Base-by-base conservation (phyloP, 495 filamentous ascomycete genomes). In the Oleoguttula mirabilis region DNA sequence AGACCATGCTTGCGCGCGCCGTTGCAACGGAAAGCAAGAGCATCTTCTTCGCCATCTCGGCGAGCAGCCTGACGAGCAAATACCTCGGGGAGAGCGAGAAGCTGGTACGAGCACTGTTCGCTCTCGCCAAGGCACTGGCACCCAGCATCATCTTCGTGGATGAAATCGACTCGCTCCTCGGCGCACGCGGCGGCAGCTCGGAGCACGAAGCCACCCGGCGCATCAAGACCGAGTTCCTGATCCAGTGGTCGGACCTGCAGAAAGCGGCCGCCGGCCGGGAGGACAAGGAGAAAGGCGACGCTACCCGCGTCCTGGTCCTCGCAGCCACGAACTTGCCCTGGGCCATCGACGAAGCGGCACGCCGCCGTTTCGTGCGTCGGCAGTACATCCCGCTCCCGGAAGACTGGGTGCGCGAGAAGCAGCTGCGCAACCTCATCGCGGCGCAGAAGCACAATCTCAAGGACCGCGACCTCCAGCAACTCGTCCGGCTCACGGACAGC, bases 91-190 rank as follows among this genome's bases (percentile, higher is more conserved):
- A 99, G 60, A 88, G 82, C 17, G 90, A 96, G 61, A 96, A 96
- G 64, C 79, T 96, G 15, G 90, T 99, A 3, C 77, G 87, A 14
- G 90, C 92, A 1, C 71, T 96, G 14, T 99, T 99, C 55, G 76
- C 76, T 0, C 68, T 96, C 6, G 88, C 90, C 19, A 94, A 94
- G 55, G 72, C 77, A 14, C 74, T 96, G 21, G 88, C 90, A 0
- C 90, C 90, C 0, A 86, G 81, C 43, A 96, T 99, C 60, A 99
- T 99, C 51, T 99, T 99, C 50, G 88, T 99, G 4, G 90, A 99
- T 54, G 90, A 99, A 58, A 99, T 99, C 53, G 90, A 99, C 59
- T 95, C 90, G 1, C 64, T 99, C 4, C 70, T 99, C 1, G 92
- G 85, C 0, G 73, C 87, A 2, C 75, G 90, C 17, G 81, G 79